Evolutionary conservation across 495 filamentous ascomycete species (phyloP).

Genomic region (Penicillium coprophilum): DNA sequence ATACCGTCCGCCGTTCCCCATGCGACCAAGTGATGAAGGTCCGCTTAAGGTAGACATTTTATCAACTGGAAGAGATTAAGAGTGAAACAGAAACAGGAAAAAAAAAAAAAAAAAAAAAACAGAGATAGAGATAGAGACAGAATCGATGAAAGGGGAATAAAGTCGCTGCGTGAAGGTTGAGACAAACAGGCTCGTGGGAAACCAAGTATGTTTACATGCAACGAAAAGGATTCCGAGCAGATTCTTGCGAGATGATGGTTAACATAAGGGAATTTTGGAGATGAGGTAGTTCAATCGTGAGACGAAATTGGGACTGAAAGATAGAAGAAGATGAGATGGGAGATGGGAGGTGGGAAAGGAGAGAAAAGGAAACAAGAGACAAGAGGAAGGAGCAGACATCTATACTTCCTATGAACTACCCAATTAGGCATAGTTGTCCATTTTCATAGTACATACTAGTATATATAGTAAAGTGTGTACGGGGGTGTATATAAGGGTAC

Average conservation of each 20-base stretch:
- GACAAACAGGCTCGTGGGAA: slow-evolving; percentile 21
- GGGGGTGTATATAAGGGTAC: too few relatives aligned
- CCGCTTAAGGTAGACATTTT: slow-evolving; percentile 33
- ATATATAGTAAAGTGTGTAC: too few relatives aligned
- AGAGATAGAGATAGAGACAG: background rate
- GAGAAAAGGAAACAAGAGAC: background rate
- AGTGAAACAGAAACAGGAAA: slow-evolving; percentile 6
- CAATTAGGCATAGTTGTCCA: background rate
- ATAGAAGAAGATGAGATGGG: slow-evolving; percentile 14
- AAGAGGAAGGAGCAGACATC: slow-evolving; percentile 2
- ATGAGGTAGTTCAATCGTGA: slow-evolving; percentile 4
- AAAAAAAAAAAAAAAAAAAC: too few relatives aligned
- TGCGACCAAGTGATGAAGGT: slow-evolving; percentile 28
- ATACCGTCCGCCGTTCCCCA: slow-evolving; percentile 21
- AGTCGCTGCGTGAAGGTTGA: slow-evolving; percentile 8
- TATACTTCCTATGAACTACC: background rate
- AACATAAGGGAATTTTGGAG: slow-evolving; percentile 24
- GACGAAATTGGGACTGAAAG: slow-evolving; percentile 18
- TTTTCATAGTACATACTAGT: background rate
- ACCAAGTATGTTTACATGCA: slow-evolving; percentile 32
- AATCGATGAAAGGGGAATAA: background rate
- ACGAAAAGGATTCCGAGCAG: slow-evolving; percentile 17
- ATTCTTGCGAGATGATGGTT: slow-evolving; percentile 10
- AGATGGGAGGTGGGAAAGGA: background rate
- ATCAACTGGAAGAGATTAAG: slow-evolving; percentile 1